A percentile compares a stretch with the other conserved stretches of the same genome.
These are phyloP conservation scores for Colletotrichum sp. DNA, from an alignment of 2,329 filamentous ascomycete species.

Conservation along the genomic window DNA sequence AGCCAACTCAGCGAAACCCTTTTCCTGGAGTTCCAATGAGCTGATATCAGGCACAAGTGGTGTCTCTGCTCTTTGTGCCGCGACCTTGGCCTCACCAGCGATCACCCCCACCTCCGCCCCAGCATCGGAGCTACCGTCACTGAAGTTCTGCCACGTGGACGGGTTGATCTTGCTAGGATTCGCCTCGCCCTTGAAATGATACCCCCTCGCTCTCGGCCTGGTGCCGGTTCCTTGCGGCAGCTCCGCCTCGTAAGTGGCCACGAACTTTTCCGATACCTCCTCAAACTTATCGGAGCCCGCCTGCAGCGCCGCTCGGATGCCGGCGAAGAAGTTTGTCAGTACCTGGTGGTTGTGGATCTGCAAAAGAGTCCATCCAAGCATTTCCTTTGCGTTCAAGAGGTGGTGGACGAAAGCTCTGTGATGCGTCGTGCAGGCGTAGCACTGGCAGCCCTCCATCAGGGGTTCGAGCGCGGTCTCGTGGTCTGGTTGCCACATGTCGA, in stretches of 20 bases:
- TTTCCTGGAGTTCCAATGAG: conserved; percentile 57
- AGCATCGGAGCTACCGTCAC: conserved; percentile 17
- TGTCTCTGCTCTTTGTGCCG: conserved; percentile 41
- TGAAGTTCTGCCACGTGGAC: conserved; percentile 67
- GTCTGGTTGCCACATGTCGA: conserved; percentile 75
- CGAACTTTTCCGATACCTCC: conserved; percentile 47
- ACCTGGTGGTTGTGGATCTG: conserved; percentile 90
- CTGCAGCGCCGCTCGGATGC: conserved; percentile 70
- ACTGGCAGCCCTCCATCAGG: conserved; percentile 69
- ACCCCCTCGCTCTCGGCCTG: conserved; percentile 81
- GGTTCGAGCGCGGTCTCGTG: conserved; percentile 70
- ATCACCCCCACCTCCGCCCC: conserved; percentile 30
- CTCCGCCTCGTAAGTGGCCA: conserved; percentile 66
- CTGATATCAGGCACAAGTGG: conserved; percentile 51
- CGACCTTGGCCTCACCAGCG: conserved; percentile 49
- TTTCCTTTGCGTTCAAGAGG: conserved; percentile 87
- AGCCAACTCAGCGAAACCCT: conserved; percentile 53
- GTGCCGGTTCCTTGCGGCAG: conserved; percentile 78
- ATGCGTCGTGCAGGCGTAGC: conserved; percentile 84
- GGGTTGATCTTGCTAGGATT: conserved; percentile 72
- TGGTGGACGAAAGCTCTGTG: conserved; percentile 90
- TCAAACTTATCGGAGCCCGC: conserved; percentile 65
- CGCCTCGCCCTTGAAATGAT: conserved; percentile 77
- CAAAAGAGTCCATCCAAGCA: conserved; percentile 93
- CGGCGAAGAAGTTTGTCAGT: conserved; percentile 74